A percentile compares a stretch with the other conserved stretches of the same genome.
Conservation (phyloP, 1,139 yeast genomes). For the Hyphopichia buzzinii region DNA sequence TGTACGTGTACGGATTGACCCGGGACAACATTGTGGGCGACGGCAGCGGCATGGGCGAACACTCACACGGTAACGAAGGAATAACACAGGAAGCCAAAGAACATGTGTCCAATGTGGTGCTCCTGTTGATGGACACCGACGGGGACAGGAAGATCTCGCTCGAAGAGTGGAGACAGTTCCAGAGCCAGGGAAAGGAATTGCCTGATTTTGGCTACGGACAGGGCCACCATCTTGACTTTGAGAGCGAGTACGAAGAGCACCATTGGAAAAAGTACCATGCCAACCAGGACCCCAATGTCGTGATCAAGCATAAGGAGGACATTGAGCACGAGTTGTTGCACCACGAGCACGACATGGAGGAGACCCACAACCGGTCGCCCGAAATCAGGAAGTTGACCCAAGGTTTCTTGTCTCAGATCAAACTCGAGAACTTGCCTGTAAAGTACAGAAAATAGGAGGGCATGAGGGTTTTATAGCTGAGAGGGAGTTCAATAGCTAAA, state of each 20-base stretch:
- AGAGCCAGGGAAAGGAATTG: slow-evolving; percentile 61
- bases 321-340: slow-evolving; percentile 85
- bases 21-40: slow-evolving; percentile 76
- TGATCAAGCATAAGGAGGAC: slow-evolving; percentile 80
- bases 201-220: slow-evolving; percentile 95
- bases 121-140: slow-evolving; percentile 61
- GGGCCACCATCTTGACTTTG: slow-evolving; percentile 97
- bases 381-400: slow-evolving; percentile 37
- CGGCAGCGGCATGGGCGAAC: slow-evolving; percentile 88
- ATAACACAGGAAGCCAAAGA: slow-evolving; percentile 57
- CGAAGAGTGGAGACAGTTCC: slow-evolving; percentile 72
- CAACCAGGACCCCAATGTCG: slow-evolving; percentile 78
- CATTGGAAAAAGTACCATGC: slow-evolving; percentile 91
- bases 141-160: slow-evolving; percentile 63
- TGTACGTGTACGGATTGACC: slow-evolving; percentile 76
- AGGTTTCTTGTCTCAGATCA: slow-evolving; percentile 32
- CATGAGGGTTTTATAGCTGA: no score
- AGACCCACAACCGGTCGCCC: slow-evolving; percentile 54
- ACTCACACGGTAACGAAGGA: slow-evolving; percentile 52
- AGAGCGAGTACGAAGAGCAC: slow-evolving; percentile 88
- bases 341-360: slow-evolving; percentile 82
- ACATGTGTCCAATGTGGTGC: slow-evolving; percentile 55
- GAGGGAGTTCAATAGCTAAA: no score
- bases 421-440: slow-evolving; percentile 33
- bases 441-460: slow-evolving; percentile 24